Percentiles rank a stretch among this genome's conserved stretches.
Evolutionary conservation across 805 yeast genomes (phyloP).

Genomic region (Candida tammaniensis): DNA sequence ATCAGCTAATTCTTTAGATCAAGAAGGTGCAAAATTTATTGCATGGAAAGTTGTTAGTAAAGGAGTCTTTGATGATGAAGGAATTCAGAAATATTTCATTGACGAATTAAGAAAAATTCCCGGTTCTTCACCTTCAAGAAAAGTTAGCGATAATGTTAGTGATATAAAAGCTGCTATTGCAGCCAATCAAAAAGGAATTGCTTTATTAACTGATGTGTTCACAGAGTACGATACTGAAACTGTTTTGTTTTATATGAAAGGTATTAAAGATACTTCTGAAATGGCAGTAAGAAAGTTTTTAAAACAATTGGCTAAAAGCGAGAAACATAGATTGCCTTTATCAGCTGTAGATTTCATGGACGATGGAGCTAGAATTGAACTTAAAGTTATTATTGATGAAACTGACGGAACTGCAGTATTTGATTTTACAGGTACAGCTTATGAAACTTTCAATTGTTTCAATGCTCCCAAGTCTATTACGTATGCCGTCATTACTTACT

Average conservation of each 20-base stretch:
- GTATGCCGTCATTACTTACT: constrained; percentile 17
- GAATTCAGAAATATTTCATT: constrained; percentile 14
- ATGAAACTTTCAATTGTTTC: constrained; percentile 18
- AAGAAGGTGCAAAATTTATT: constrained; percentile 18
- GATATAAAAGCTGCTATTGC: constrained; percentile 84
- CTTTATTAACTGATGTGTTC: constrained; percentile 55
- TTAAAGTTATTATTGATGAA: constrained; percentile 16
- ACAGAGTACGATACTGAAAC: constrained; percentile 59
- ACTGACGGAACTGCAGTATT: constrained; percentile 20
- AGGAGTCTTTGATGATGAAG: constrained; percentile 17
- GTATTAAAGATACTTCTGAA: constrained; percentile 78
- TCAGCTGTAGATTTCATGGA: constrained; percentile 14
- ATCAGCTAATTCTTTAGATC: constrained; percentile 15
- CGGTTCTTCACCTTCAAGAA: constrained; percentile 19
- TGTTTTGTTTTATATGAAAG: constrained; percentile 73
- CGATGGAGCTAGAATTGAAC: constrained; percentile 14
- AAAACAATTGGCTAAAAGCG: constrained; percentile 31
- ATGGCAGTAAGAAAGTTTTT: constrained; percentile 50
- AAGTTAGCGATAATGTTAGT: constrained; percentile 17
- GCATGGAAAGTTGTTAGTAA: constrained; percentile 16
- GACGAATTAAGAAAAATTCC: constrained; percentile 21
- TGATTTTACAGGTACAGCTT: constrained; percentile 25
- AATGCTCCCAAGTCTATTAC: constrained; percentile 19
- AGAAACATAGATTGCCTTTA: constrained; percentile 33
- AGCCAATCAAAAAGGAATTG: constrained; percentile 81